These are phyloP conservation scores for Tausonia pullulans DNA, from an alignment of 1,284 basidiomycete genomes.

Conservation along the genomic window DNA sequence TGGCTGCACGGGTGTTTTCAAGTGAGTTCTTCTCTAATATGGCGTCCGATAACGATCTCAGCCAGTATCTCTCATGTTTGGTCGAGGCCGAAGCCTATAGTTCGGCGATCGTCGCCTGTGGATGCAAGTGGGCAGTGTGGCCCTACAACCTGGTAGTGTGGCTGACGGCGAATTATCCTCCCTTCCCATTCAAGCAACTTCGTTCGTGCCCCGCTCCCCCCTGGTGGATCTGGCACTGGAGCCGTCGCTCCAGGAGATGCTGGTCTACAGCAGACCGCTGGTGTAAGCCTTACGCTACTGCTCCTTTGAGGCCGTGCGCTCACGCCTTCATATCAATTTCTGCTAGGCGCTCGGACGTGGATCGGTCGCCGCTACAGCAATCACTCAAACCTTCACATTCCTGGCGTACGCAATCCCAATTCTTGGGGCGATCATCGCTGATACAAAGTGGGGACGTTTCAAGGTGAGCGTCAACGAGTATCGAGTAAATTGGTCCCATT, in stretches of 20 bases:
- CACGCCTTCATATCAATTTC: no score
- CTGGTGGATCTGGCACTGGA: neutral
- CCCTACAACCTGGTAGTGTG: no score
- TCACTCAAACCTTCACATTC: slow-evolving; percentile 3
- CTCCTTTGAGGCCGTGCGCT: no score
- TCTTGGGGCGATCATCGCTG: slow-evolving; percentile 30
- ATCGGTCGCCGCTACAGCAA: neutral
- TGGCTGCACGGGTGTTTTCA: slow-evolving; percentile 19
- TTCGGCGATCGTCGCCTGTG: no score
- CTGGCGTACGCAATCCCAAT: slow-evolving; percentile 26
- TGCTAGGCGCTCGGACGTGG: no score
- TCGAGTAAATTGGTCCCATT: slow-evolving; percentile 19
- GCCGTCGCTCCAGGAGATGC: neutral
- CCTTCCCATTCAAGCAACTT: neutral
- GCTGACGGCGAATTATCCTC: no score
- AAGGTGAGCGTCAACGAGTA: slow-evolving; percentile 48
- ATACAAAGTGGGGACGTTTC: slow-evolving; percentile 60
- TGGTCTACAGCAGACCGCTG: neutral
- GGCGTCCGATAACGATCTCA: slow-evolving; percentile 10
- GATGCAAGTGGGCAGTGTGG: no score
- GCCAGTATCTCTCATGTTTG: neutral
- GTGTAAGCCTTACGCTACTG: no score
- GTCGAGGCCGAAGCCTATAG: neutral
- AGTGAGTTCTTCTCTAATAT: slow-evolving; percentile 14
- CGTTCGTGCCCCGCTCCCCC: neutral